Evolutionary conservation across 257 asterid species (phyloP).

Genomic region (Solanum dulcamara): DNA sequence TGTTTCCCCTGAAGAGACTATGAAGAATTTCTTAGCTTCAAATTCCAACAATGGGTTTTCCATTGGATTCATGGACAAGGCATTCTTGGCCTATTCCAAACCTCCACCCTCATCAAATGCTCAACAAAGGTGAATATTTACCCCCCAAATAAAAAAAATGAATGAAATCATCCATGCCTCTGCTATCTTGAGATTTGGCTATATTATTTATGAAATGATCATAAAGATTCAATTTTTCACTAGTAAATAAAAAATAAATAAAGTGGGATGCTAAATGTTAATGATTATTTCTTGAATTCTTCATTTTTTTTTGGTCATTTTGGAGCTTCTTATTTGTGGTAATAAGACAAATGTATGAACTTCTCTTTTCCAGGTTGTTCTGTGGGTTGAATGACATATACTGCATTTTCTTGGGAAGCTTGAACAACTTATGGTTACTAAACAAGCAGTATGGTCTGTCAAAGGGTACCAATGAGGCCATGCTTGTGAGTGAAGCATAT

Average conservation of each 20-base stretch:
- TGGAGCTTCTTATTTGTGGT: background rate
- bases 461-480: slow-evolving; percentile 67
- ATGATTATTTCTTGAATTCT: background rate
- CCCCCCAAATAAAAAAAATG: background rate
- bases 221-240: background rate
- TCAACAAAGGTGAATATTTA: slow-evolving; percentile 39
- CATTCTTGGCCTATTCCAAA: slow-evolving; percentile 48
- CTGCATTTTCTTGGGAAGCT: slow-evolving; percentile 68
- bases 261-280: background rate
- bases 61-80: slow-evolving; percentile 48
- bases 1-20: slow-evolving; percentile 33
- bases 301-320: background rate
- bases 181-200: background rate
- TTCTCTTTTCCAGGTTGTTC: slow-evolving; percentile 39
- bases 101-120: slow-evolving; percentile 14
- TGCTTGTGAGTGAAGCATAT: slow-evolving; percentile 64
- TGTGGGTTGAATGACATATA: slow-evolving; percentile 70
- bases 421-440: slow-evolving; percentile 51
- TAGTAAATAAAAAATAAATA: background rate
- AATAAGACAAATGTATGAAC: background rate
- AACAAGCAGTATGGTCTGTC: slow-evolving; percentile 81
- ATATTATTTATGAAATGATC: background rate
- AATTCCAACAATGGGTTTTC: slow-evolving; percentile 42
- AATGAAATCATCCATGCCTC: background rate
- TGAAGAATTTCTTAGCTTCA: slow-evolving; percentile 54